These are phyloP conservation scores for Oryza glaberrima DNA, from an alignment of 176 grass and related monocot species.

Conservation along the genomic window DNA sequence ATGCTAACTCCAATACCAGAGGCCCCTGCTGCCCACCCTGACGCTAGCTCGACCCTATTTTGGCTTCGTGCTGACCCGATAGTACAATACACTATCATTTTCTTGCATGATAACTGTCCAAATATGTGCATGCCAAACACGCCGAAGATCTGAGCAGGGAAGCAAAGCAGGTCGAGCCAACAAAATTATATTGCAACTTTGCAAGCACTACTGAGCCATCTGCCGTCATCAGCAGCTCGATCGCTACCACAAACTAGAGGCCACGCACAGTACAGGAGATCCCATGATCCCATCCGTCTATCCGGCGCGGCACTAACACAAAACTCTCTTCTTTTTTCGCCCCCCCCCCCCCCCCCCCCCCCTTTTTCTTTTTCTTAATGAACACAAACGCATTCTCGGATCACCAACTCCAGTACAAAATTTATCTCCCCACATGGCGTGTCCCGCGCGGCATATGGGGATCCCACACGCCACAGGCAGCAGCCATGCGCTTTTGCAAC, in stretches of 20 bases:
- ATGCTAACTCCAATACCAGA: too few relatives aligned
- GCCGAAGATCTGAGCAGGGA: background rate
- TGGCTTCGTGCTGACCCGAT: too few relatives aligned
- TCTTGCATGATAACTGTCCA: background rate
- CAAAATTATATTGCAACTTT: background rate
- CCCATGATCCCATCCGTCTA: constrained; percentile 29
- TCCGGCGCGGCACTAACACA: constrained; percentile 34
- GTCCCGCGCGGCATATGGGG: background rate
- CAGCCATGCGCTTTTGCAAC: background rate
- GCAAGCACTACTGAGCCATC: background rate
- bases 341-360: too few relatives aligned
- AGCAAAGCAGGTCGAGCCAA: background rate
- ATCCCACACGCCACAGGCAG: background rate
- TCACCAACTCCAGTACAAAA: background rate
- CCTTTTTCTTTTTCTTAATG: background rate
- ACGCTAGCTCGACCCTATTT: too few relatives aligned
- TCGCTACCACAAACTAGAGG: background rate
- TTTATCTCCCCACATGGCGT: constrained; percentile 41
- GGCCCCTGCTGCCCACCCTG: too few relatives aligned
- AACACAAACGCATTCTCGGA: background rate
- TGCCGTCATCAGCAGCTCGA: background rate
- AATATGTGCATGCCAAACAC: background rate
- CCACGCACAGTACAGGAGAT: background rate
- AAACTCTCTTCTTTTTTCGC: background rate
- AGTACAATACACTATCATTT: background rate